These are phyloP conservation scores for Diutina mesorugosa DNA, from an alignment of 1,139 yeast genomes.

Conservation along the genomic window DNA sequence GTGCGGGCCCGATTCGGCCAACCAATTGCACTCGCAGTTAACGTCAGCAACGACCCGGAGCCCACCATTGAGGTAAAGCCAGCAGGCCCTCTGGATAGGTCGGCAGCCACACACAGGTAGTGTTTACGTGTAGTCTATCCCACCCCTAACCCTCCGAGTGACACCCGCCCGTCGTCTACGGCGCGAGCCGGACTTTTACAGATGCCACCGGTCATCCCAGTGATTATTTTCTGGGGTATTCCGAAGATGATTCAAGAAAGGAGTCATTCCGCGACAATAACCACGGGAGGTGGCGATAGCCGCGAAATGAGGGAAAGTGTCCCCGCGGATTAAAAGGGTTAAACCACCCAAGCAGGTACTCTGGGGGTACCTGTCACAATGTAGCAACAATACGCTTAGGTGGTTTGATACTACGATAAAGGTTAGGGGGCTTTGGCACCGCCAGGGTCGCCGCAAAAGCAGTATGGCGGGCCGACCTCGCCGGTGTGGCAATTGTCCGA, in stretches of 20 bases:
- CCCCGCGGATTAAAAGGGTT: not conserved
- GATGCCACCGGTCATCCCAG: not conserved
- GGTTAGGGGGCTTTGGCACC: too few relatives aligned
- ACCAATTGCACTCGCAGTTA: not conserved
- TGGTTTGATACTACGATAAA: too few relatives aligned
- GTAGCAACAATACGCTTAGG: not conserved
- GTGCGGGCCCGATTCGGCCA: not conserved
- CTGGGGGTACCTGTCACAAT: not conserved
- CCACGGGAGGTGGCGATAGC: not conserved
- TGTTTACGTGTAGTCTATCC: not conserved
- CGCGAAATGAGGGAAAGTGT: not conserved
- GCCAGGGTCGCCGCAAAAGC: too few relatives aligned
- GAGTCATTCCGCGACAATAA: constrained; percentile 1
- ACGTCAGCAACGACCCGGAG: not conserved
- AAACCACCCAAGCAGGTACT: not conserved
- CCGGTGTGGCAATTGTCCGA: not conserved
- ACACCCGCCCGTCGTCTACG: not conserved
- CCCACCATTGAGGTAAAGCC: too few relatives aligned
- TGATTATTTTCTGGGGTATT: not conserved
- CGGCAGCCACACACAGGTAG: too few relatives aligned
- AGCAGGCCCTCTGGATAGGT: too few relatives aligned
- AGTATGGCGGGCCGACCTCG: not conserved
- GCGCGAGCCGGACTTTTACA: not conserved
- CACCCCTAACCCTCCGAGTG: not conserved
- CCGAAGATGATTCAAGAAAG: not conserved